These are phyloP conservation scores for Sporothrix humicola DNA, from an alignment of 2,329 filamentous ascomycete species.

Conservation along the genomic window DNA sequence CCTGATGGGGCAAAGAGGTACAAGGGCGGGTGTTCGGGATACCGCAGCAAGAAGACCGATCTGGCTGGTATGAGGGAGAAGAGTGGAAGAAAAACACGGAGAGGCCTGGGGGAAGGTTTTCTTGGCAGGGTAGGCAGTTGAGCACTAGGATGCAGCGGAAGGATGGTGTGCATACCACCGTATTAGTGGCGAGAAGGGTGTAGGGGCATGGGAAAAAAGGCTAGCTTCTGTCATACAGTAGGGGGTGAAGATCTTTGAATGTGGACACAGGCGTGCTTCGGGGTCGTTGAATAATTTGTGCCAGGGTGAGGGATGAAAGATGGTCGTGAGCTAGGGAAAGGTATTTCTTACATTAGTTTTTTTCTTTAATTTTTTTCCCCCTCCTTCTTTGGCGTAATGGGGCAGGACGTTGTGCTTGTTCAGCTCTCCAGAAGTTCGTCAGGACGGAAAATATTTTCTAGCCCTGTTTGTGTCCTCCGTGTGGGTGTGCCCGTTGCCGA, in stretches of 20 bases:
- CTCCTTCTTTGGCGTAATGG: neutral
- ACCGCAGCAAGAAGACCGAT: slow-evolving; percentile 14
- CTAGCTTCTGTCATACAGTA: slow-evolving; percentile 25
- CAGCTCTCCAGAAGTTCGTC: slow-evolving; percentile 6
- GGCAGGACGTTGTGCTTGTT: neutral
- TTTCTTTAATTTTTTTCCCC: neutral
- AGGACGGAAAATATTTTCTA: slow-evolving; percentile 4
- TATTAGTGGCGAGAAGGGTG: slow-evolving; percentile 23
- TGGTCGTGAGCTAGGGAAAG: neutral
- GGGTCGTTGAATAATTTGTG: neutral
- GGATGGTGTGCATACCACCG: slow-evolving; percentile 17
- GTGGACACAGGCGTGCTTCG: slow-evolving; percentile 13
- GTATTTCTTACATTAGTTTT: slow-evolving; percentile 24
- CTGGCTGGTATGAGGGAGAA: slow-evolving; percentile 3
- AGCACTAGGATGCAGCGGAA: slow-evolving; percentile 23
- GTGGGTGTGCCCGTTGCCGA: slow-evolving; percentile 10
- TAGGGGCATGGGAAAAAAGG: neutral
- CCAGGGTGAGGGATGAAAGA: slow-evolving; percentile 4
- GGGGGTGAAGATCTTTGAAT: slow-evolving; percentile 25
- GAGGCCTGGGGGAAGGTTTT: slow-evolving; percentile 15
- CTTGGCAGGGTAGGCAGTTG: slow-evolving; percentile 17
- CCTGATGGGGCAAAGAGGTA: slow-evolving; percentile 15
- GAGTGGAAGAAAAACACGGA: neutral
- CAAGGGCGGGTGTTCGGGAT: neutral
- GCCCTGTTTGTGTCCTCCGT: neutral